Evolutionary conservation across 345 rosid species (phyloP).

Genomic region (Adansonia digitata): DNA sequence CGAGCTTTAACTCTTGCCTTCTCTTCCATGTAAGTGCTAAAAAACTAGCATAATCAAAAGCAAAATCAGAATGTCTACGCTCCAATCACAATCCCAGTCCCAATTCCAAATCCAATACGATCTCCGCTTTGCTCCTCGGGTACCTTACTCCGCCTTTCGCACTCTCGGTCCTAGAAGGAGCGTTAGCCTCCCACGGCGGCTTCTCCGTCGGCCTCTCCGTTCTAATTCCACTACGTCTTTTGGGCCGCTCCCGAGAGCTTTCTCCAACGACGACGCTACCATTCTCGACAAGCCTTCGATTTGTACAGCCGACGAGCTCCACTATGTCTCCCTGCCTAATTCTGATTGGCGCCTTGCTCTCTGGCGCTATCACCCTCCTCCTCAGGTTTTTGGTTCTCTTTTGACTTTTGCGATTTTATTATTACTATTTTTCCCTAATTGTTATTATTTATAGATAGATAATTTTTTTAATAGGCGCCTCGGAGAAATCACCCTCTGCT

Average conservation of each 20-base stretch:
- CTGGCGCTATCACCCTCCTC: constrained; percentile 73
- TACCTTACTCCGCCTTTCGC: neutral
- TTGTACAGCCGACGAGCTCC: constrained; percentile 97
- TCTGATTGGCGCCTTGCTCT: constrained; percentile 90
- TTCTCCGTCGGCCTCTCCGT: neutral
- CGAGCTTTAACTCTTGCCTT: too few relatives aligned
- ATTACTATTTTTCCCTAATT: neutral
- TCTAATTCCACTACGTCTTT: neutral
- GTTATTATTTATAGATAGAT: neutral
- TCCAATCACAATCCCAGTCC: neutral
- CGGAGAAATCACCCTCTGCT: constrained; percentile 79
- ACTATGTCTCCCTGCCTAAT: constrained; percentile 59
- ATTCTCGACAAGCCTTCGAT: constrained; percentile 54
- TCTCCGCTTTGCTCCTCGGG: neutral
- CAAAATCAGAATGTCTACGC: neutral
- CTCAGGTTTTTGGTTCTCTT: constrained; percentile 26
- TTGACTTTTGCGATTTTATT: neutral
- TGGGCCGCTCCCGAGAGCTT: constrained; percentile 12
- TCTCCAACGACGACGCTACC: constrained; percentile 19
- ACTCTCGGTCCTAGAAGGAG: neutral
- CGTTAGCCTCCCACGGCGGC: neutral
- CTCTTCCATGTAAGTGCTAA: too few relatives aligned
- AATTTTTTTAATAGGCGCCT: constrained; percentile 44
- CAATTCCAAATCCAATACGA: constrained; percentile 4
- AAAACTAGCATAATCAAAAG: neutral